phyloP scores from a whole-genome alignment of 805 yeast genomes.

The Candida vaughaniae region DNA sequence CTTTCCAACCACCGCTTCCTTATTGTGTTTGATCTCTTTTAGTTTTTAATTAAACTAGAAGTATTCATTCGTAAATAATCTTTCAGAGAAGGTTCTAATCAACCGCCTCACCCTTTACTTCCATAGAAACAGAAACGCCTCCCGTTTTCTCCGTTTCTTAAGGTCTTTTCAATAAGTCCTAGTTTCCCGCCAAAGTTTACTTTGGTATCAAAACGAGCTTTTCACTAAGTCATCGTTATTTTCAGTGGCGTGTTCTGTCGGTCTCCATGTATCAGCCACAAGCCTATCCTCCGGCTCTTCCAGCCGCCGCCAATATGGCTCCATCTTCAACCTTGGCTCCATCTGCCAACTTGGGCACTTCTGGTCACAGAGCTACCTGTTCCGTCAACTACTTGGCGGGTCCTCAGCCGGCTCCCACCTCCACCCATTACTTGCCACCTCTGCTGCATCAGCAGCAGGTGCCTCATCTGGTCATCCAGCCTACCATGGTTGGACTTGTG shows the following conservation, averaged over 20 bases:
- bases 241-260: background rate
- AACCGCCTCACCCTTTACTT: background rate
- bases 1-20: background rate
- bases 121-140: background rate
- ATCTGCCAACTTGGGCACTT: constrained; percentile 20
- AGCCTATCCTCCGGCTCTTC: background rate
- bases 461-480: constrained; percentile 8
- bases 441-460: constrained; percentile 1
- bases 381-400: constrained; percentile 21
- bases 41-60: constrained; percentile 17
- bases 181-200: background rate
- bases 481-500: constrained; percentile 16
- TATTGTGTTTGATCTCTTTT: constrained; percentile 10
- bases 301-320: background rate
- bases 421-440: constrained; percentile 17
- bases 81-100: constrained; percentile 1
- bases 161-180: constrained; percentile 4
- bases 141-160: background rate
- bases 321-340: constrained; percentile 1
- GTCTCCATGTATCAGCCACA: constrained; percentile 1
- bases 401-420: constrained; percentile 10
- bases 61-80: constrained; percentile 2
- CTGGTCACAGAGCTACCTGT: constrained; percentile 37
- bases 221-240: constrained; percentile 38
- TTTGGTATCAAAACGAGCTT: constrained; percentile 28